Evolutionary conservation across 345 rosid species (phyloP), one percentile per base, ranked within the genome.

Genomic region (Pelargonium nanum): DNA sequence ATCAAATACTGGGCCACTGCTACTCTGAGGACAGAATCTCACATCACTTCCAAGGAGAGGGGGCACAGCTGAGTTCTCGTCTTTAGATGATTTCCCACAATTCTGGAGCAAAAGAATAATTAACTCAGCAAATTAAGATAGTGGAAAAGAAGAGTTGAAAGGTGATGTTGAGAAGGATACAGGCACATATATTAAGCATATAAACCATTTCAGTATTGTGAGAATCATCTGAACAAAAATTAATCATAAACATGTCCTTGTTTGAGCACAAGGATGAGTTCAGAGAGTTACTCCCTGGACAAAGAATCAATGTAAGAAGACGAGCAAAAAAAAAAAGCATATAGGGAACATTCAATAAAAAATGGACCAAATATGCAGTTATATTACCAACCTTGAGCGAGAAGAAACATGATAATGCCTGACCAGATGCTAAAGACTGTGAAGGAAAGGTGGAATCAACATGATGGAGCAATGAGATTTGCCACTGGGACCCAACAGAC

Each of bases 381-480:
- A 44, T 24, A 24, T 16, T 25, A 66, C 57, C 51, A 44, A 93
- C 97, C 99, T 80, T 85, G 25, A 93, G 86, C 80, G 69, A 77
- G 75, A 93, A 83, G 82, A 84, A 88, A 74, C 83, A 87, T 13
- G 97, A 80, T 61, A 93, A 60, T 67, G 92, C 89, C 76, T 93
- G 92, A 69, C 90, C 96, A 72, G 93, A 74, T 69, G 77, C 71
- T 71, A 93, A 59, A 70, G 81, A 69, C 48, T 81, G 73, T 55
- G 88, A 79, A 72, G 91, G 80, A 72, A 81, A 72, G 75, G 81
- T 72, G 63, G 81, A 22, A 65, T 83, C 87, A 67, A 74, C 78
- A 56, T 87, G 80, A 70, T 86, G 87, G 70, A 86, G 88, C 78
- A 81, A 76, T 22, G 87, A 86, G 73, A 93, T 81, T 59, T 88